These are phyloP conservation scores for Paraconiothyrium brasiliense DNA, from an alignment of 2,329 filamentous ascomycete genomes.

Conservation along the genomic window DNA sequence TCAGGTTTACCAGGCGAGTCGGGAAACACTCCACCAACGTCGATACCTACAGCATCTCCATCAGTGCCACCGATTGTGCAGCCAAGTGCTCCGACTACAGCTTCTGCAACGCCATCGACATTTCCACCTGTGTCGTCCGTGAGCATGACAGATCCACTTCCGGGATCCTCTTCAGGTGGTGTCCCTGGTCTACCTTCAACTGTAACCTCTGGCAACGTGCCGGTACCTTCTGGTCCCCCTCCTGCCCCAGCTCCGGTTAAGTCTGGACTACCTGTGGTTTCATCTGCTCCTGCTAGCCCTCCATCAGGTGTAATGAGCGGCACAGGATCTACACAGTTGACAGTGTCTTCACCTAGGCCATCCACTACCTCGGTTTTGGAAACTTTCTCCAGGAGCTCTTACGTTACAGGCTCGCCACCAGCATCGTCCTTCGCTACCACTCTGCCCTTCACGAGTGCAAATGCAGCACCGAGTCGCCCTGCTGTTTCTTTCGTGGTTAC, in stretches of 20 bases:
- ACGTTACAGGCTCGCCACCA: not conserved
- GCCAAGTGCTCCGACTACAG: not conserved
- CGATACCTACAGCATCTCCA: not conserved
- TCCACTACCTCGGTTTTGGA: constrained; percentile 2
- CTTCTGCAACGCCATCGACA: not conserved
- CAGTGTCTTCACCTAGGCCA: constrained; percentile 17
- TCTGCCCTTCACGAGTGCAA: not conserved
- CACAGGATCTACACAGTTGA: constrained; percentile 15
- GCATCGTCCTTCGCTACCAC: not conserved
- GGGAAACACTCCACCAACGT: not conserved
- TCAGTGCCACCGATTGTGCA: not conserved
- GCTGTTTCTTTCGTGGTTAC: not conserved
- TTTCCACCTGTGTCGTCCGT: not conserved
- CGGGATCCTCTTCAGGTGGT: not conserved
- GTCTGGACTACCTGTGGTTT: not conserved
- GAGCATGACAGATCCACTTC: not conserved
- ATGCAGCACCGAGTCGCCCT: constrained; percentile 1
- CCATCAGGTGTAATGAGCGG: not conserved
- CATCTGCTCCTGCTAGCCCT: not conserved
- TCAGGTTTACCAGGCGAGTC: not conserved
- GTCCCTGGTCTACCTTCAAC: not conserved
- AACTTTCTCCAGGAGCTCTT: not conserved
- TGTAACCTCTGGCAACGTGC: not conserved
- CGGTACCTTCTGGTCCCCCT: not conserved
- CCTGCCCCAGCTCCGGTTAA: not conserved